Conservation (phyloP, 345 rosid species). For the Psidium guajava region DNA sequence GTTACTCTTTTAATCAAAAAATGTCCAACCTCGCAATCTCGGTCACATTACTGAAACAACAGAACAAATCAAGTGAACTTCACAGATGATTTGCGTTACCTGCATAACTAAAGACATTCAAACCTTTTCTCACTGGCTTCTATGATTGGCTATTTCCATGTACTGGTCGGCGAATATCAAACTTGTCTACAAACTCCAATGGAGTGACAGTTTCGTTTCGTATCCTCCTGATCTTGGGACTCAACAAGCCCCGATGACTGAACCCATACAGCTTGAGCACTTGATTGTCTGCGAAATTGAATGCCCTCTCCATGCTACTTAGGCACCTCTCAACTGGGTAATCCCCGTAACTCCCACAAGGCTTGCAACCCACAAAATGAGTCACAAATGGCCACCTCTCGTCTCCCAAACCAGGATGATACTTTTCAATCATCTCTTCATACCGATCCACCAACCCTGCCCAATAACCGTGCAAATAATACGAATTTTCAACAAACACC, state of each 20-base stretch:
- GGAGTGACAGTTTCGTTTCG: conserved; percentile 73
- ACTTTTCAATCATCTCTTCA: conserved; percentile 94
- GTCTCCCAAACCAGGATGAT: conserved; percentile 88
- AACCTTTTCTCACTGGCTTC: neutral
- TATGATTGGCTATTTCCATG: neutral
- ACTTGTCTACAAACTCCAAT: conserved; percentile 54
- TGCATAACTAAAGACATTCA: neutral
- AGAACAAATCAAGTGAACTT: neutral
- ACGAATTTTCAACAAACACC: conserved; percentile 82
- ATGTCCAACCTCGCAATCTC: neutral
- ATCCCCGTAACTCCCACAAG: conserved; percentile 96
- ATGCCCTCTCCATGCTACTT: conserved; percentile 92
- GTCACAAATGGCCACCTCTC: conserved; percentile 98
- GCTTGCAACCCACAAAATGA: conserved; percentile 91
- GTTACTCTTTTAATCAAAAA: neutral
- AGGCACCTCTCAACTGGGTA: conserved; percentile 84
- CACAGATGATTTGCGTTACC: neutral
- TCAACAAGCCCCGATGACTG: conserved; percentile 77
- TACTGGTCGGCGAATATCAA: conserved; percentile 54
- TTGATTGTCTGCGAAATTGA: conserved; percentile 89
- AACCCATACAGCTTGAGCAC: conserved; percentile 84
- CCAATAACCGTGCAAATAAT: conserved; percentile 91
- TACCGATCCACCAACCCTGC: conserved; percentile 83
- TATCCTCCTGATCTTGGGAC: conserved; percentile 88
- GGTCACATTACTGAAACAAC: neutral